phyloP scores from a whole-genome alignment of 768 basidiomycete genomes.

The Auricularia heimuer region DNA sequence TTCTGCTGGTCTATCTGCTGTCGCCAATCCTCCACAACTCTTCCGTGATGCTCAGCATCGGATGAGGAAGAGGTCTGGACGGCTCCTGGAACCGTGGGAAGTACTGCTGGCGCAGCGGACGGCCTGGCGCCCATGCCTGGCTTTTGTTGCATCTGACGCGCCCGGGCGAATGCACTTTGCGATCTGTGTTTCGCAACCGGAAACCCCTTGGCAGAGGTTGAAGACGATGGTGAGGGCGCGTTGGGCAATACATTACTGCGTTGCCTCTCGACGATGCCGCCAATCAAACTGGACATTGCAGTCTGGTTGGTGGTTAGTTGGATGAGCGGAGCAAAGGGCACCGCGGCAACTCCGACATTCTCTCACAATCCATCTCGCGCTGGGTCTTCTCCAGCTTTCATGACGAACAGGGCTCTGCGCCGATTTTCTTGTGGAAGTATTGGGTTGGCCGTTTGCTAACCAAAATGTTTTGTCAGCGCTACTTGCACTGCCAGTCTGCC shows the following conservation, averaged over 20 bases:
- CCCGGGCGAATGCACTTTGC: conserved; percentile 38
- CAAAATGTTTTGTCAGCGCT: too few relatives aligned
- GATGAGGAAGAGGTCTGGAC: background rate
- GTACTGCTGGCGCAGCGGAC: conserved; percentile 14
- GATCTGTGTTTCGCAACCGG: conserved; percentile 56
- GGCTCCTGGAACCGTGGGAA: conserved; percentile 11
- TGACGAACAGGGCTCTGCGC: too few relatives aligned
- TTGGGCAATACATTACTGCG: conserved; percentile 12
- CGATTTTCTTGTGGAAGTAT: too few relatives aligned
- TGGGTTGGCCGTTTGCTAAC: too few relatives aligned
- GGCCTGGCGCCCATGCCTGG: conserved; percentile 5
- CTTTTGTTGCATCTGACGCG: conserved; percentile 17
- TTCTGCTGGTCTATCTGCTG: conserved; percentile 60
- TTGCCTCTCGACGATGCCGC: conserved; percentile 39
- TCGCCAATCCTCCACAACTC: conserved; percentile 35
- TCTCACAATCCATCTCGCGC: too few relatives aligned
- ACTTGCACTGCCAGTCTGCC: too few relatives aligned
- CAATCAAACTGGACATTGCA: conserved; percentile 22
- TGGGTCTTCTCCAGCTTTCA: too few relatives aligned
- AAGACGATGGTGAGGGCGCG: conserved; percentile 15
- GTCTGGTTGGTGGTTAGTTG: too few relatives aligned
- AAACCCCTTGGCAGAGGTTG: conserved; percentile 39
- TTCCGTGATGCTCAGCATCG: conserved; percentile 23
- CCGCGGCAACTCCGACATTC: background rate
- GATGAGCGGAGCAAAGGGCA: background rate